Evolutionary conservation across 108 stramenopile species (phyloP), one percentile per base, ranked within the genome.

Genomic region (Thalassiosira profunda): DNA sequence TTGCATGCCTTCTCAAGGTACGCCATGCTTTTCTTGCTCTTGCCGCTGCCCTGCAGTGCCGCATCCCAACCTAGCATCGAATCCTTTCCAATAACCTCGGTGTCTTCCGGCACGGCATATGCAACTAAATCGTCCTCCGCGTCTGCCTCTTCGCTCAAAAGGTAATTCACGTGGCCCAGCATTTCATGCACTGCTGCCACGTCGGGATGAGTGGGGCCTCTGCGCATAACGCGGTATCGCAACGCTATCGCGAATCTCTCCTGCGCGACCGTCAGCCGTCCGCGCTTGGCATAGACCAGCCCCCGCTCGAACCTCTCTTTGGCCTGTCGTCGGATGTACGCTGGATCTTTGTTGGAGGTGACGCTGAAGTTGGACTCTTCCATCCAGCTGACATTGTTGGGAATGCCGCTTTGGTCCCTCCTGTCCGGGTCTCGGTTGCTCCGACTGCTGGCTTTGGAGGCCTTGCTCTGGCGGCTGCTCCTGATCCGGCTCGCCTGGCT

Each of bases 141-240:
- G 29, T 37, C 48, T 24, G 18, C 15, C n/a, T 63, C 44, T 28
- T 63, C 45, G 3, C 7, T 25, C 62, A 33, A 2, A 12, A 63
- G 48, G 45, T 47, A 47, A 25, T 47, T 18, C 1, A 63, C 62
- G 48, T 48, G 24, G 1, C 62, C 62, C 30, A 63, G n/a, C 31
- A 63, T 24, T 35, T 63, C 62, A 26, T 63, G 62, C 10, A 45
- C 29, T 11, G 42, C 42, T 23, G 62, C 62, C 43, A 47, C 62
- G 24, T 47, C 45, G 3, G 31, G 45, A 47, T 63, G 62, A 12
- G 23, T 18, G 11, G 62, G 44, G 3, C 62, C 62, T 33, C 44
- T 31, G 34, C 48, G 26, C 62, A 63, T 60, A 9, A 60, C 58
- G 15, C 58, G 23, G 26, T 60, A 60, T 28, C 58, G 37, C 15